Evolutionary conservation across 2,329 filamentous ascomycete species (phyloP).

Genomic region (Epichloe elymi): DNA sequence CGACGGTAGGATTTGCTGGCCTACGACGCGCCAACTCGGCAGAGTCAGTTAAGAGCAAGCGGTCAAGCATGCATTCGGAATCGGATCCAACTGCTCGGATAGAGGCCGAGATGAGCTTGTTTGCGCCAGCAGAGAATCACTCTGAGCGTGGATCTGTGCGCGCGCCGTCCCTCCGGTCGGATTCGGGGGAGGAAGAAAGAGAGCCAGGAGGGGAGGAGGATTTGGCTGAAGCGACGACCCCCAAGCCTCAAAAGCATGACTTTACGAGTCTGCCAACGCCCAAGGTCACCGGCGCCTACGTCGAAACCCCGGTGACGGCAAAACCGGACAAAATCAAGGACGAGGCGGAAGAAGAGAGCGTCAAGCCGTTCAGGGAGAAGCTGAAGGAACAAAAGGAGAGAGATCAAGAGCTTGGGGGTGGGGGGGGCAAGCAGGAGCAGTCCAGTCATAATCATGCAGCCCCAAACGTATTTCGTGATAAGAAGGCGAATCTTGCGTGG

Average conservation of each 20-base stretch:
- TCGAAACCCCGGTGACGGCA: slow-evolving; percentile 40
- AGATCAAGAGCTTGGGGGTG: background rate
- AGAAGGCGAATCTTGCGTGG: slow-evolving; percentile 13
- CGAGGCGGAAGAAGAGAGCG: background rate
- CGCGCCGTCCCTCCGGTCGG: slow-evolving; percentile 29
- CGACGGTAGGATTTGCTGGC: slow-evolving; percentile 34
- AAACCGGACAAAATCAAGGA: slow-evolving; percentile 22
- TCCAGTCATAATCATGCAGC: slow-evolving; percentile 2
- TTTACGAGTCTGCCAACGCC: slow-evolving; percentile 39
- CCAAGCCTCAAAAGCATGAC: slow-evolving; percentile 30
- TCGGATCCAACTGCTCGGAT: slow-evolving; percentile 43
- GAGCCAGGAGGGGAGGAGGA: slow-evolving; percentile 13
- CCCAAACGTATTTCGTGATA: slow-evolving; percentile 12
- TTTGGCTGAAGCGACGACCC: slow-evolving; percentile 34
- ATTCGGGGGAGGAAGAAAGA: slow-evolving; percentile 18
- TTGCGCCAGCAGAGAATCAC: slow-evolving; percentile 39
- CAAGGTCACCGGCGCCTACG: slow-evolving; percentile 39
- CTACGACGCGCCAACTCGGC: slow-evolving; percentile 29
- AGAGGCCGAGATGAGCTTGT: slow-evolving; percentile 41
- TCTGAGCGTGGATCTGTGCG: slow-evolving; percentile 42
- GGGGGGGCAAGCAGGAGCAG: slow-evolving; percentile 1
- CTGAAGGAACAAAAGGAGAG: slow-evolving; percentile 8
- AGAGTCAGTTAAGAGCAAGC: slow-evolving; percentile 36
- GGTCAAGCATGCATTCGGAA: slow-evolving; percentile 36
- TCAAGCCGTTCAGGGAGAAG: slow-evolving; percentile 7